Base-by-base conservation (phyloP, 1,139 yeast genomes). In the Pichia norvegensis region DNA sequence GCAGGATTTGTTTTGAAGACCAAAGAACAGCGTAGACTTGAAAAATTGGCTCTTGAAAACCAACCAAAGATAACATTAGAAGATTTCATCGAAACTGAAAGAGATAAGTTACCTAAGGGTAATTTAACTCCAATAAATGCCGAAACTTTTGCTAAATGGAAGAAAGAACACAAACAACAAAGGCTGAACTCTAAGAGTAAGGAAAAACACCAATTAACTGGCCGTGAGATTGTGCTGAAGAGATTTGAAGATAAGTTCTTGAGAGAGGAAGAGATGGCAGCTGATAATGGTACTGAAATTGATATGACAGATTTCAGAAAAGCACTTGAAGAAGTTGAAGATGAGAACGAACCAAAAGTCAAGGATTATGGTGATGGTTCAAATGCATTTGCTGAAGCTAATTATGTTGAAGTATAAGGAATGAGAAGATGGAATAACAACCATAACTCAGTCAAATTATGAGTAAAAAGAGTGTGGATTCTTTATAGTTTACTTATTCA, bases 1-100 rank as follows among this genome's bases (percentile, higher is more conserved):
- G 88, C 94, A 40, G 99, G 98, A 1, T 94, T 88, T 66, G 95
- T 87, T 46, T 77, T 94, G 68, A 94, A 92, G 73, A 92, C 98
- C 41, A 90, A 88, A 67, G 98, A 92, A 65, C 96, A 94, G 65
- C 83, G 85, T 73, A 78, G 90, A 61, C 69, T 88, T 60, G 98
- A 92, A 66, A 83, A 81, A 61, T 73, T 83, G 64, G 96, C 95
- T 20, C 78, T 80, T 29, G 97, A 88, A 44, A 73, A 78, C 49
- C 88, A 86, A 59, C 96, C 96, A 46, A 82, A 84, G 70, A 85
- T 94, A 59, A 86, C 97, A 1, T 72, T 94, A 58, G 99, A 94
- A 67, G 98, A 94, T 54, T 92, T 92, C 64, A 79, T 94, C 55
- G 98, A 94, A 64, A 79, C 94, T 49, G 98, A 92, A 68, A 81